Percentiles rank a stretch among this genome's conserved stretches.
phyloP scores from a whole-genome alignment of 2,329 filamentous ascomycete species.

The Lachnellula arida region DNA sequence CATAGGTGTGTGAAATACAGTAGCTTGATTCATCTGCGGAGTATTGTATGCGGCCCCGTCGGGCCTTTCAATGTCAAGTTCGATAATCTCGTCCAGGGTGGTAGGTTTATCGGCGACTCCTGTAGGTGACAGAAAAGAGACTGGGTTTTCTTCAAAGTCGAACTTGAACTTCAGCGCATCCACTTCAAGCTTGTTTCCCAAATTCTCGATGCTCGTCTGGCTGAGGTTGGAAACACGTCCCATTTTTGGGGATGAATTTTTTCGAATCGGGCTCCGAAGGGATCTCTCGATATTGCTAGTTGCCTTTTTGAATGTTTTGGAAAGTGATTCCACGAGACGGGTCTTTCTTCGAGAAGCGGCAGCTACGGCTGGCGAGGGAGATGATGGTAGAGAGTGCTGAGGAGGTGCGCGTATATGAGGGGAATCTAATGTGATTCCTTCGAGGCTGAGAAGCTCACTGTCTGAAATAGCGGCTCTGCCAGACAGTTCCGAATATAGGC shows the following conservation, averaged over 20 bases:
- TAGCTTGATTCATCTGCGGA: conserved; percentile 21
- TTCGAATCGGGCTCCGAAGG: conserved; percentile 37
- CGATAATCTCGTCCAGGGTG: background rate
- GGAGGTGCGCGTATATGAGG: conserved; percentile 16
- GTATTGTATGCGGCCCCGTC: background rate
- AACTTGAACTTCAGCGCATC: conserved; percentile 41
- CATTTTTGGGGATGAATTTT: conserved; percentile 28
- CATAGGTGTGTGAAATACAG: conserved; percentile 22
- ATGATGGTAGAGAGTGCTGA: conserved; percentile 22
- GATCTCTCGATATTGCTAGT: conserved; percentile 25
- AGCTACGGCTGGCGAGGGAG: conserved; percentile 17
- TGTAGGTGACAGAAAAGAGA: conserved; percentile 35
- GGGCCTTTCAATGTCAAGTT: background rate
- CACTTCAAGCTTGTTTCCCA: conserved; percentile 47
- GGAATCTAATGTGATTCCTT: conserved; percentile 26
- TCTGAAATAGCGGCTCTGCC: conserved; percentile 31
- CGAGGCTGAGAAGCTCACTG: conserved; percentile 29
- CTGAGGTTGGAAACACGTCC: conserved; percentile 36
- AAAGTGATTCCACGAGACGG: conserved; percentile 38
- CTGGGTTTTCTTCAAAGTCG: conserved; percentile 38
- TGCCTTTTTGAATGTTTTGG: conserved; percentile 38
- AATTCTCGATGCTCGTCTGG: conserved; percentile 42
- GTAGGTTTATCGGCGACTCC: background rate
- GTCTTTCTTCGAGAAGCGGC: conserved; percentile 18
- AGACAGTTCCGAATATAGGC: conserved; percentile 25